These are phyloP conservation scores for Sequoiadendron giganteum DNA, from an alignment of 75 land plant species.

Conservation along the genomic window DNA sequence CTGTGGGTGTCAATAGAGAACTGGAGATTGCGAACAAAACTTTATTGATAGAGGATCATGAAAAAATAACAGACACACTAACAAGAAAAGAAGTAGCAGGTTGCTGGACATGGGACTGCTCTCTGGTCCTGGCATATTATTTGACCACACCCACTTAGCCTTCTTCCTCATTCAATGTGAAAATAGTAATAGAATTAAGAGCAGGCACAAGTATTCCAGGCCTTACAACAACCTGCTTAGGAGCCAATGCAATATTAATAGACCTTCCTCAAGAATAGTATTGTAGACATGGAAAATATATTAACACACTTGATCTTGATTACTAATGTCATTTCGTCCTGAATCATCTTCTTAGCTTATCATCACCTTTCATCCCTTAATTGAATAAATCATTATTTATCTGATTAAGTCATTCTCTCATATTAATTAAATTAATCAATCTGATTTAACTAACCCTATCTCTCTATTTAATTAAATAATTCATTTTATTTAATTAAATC, in stretches of 20 bases:
- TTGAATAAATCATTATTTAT: too few relatives aligned
- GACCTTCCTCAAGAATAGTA: slow-evolving; percentile 21
- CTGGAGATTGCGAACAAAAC: slow-evolving; percentile 22
- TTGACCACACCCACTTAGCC: not conserved
- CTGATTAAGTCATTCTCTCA: too few relatives aligned
- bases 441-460: too few relatives aligned
- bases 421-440: too few relatives aligned
- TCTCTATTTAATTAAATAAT: too few relatives aligned
- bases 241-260: slow-evolving; percentile 19
- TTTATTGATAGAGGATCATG: slow-evolving; percentile 25
- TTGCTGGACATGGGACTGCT: slow-evolving; percentile 15
- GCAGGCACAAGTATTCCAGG: slow-evolving; percentile 31
- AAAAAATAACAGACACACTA: slow-evolving; percentile 19
- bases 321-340: too few relatives aligned
- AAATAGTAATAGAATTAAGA: slow-evolving; percentile 22
- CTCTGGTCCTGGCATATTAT: slow-evolving; percentile 12
- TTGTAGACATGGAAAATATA: too few relatives aligned
- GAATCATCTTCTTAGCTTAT: too few relatives aligned
- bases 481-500: too few relatives aligned
- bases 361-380: too few relatives aligned
- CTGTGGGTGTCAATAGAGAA: slow-evolving; percentile 12
- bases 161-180: not conserved
- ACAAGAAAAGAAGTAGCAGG: slow-evolving; percentile 20
- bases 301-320: too few relatives aligned
- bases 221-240: slow-evolving; percentile 15